phyloP scores from a whole-genome alignment of 2,329 filamentous ascomycete species.

The Tolypocladium guangdongense region DNA sequence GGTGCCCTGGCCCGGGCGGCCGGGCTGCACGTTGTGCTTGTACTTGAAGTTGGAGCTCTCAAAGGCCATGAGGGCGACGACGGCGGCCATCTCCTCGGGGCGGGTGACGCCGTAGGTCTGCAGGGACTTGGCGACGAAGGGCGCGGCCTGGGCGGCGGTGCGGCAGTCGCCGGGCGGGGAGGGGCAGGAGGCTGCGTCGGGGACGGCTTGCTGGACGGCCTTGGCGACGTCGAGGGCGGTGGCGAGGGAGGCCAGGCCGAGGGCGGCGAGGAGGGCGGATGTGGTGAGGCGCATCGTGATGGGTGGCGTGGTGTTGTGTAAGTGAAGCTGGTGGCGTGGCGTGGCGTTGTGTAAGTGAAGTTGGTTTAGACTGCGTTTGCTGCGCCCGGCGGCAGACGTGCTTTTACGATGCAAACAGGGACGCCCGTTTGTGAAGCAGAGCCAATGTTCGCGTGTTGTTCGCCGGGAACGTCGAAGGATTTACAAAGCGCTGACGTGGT shows the following conservation, averaged over 20 bases:
- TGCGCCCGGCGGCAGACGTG: not conserved
- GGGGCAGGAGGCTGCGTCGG: slow-evolving; percentile 36
- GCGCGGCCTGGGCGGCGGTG: slow-evolving; percentile 50
- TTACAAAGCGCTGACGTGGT: not conserved
- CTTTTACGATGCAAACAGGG: not conserved
- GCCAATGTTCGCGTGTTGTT: not conserved
- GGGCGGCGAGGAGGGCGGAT: slow-evolving; percentile 4
- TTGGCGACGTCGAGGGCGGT: slow-evolving; percentile 15
- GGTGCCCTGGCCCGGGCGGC: slow-evolving; percentile 60
- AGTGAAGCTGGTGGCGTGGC: not conserved
- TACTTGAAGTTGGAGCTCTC: slow-evolving; percentile 62
- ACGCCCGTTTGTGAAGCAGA: not conserved
- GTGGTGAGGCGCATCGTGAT: slow-evolving; percentile 16
- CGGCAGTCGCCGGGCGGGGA: slow-evolving; percentile 39
- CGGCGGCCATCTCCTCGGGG: slow-evolving; percentile 53
- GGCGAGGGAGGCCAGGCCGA: slow-evolving; percentile 7
- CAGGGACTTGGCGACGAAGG: slow-evolving; percentile 46
- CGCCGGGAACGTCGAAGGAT: not conserved
- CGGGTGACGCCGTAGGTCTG: slow-evolving; percentile 41
- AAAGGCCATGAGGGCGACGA: slow-evolving; percentile 59
- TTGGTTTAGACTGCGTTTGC: not conserved
- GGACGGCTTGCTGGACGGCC: slow-evolving; percentile 41
- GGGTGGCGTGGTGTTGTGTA: not conserved
- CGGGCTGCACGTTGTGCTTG: slow-evolving; percentile 51
- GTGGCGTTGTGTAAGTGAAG: not conserved